Base-by-base conservation (phyloP, 192 early-diverging fungal genomes). In the Geranomyces variabilis region DNA sequence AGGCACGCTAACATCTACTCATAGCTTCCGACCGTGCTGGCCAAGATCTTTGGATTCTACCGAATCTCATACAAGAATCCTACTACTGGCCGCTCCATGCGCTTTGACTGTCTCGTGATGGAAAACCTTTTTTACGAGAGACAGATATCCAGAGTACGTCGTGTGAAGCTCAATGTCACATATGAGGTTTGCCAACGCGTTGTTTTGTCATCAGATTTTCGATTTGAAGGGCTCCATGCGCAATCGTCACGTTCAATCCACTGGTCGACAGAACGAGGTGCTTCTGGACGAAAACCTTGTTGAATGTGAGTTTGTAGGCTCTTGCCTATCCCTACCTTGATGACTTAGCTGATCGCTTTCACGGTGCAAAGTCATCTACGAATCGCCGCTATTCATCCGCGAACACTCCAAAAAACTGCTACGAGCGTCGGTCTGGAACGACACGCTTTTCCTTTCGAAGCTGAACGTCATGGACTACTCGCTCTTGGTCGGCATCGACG, bases 391-490 rank as follows among this genome's bases (percentile, higher is more conserved):
- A 30, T 98, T 91, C 72, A 92, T 98, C 24, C 88, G 95, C 21
- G 92, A 93, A 62, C 91, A 96, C 72, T 89, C 94, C 10, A 97
- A 98, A 71, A 81, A 88, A 30, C 83, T 95, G 47, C 77, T 99
- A 19, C 84, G 87, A 36, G 89, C 88, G 13, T 95, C 95, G 9
- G 82, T 99, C 0, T 91, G 86, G 72, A 97, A 99, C 67, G 97
- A 99, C 76, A 96, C 95, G 10, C 80, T 94, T 28, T 99, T 99
- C 72, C 77, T 99, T 63, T 90, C 90, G n/a, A 89, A 89, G 71
- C 86, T 93, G 72, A 94, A 96, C 70, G 93, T 99, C 12, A 97
- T 99, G 95, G 97, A 99, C 79, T 99, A 99, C 72, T 96, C 94
- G 10, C 80, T 99, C 33, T 74, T 99, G 31, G 93, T 99, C 13